Evolutionary conservation across 345 rosid genomes (phyloP), one percentile per base, ranked within the genome.

Genomic region (Gossypium anomalum): DNA sequence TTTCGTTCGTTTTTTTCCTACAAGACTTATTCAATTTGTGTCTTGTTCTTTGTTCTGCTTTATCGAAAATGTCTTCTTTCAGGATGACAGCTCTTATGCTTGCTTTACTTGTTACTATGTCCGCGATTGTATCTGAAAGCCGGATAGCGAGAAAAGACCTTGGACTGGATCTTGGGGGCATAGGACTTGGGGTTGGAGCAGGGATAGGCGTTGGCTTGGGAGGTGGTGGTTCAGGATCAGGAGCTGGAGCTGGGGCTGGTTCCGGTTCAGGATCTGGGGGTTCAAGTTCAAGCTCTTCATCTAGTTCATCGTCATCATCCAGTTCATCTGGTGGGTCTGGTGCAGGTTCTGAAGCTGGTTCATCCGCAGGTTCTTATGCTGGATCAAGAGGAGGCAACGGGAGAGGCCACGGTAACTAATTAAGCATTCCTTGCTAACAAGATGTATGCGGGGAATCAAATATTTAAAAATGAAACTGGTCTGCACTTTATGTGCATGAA

Each of bases 171-270:
- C 52, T 65, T 19, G 70, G 70, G 10, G 70, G 70, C 17, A 11
- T 65, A 11, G 29, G 70, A 12, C 17, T 43, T 19, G 52, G 88
- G 78, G 16, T 59, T 75, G 80, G 84, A 76, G 73, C 80, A 63
- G 85, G 82, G 41, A 7, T 80, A 48, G 85, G 82, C 38, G 57
- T 81, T 53, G 83, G 85, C 29, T 15, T 79, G 3, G 85, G 83
- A 10, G 89, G 85, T 23, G 86, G 88, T 16, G 53, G 89, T 11
- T 79, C 84, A 0, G 82, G 86, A 48, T 86, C 89, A 9, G 87
- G 63, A 57, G 19, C 62, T 17, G 86, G 63, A 20, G 34, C 62
- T 3, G 62, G 88, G 2, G 80, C 84, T 6, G 84, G 81, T 12
- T 76, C 84, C 9, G 71, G 87, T 53, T 67, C 90, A 3, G 80